phyloP scores from a whole-genome alignment of 129 eudicot species.

The Flaveria bidentis region DNA sequence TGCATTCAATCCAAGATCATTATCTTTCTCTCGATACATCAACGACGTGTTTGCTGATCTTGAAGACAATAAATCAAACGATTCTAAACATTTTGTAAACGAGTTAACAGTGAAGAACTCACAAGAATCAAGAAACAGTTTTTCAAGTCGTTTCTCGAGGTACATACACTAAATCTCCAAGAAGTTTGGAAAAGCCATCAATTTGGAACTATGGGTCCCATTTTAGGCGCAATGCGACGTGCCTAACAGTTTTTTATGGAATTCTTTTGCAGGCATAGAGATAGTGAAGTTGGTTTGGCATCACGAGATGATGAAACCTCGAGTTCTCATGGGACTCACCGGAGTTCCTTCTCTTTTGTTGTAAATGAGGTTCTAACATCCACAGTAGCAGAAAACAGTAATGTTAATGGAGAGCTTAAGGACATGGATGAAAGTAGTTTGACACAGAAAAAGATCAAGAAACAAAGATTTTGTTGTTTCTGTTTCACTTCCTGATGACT shows the following conservation, averaged over 20 bases:
- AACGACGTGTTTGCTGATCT: constrained; percentile 24
- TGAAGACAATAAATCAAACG: constrained; percentile 34
- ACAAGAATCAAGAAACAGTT: constrained; percentile 49
- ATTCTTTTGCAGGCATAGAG: constrained; percentile 37
- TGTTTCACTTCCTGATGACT: constrained; percentile 35
- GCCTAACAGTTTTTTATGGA: neutral
- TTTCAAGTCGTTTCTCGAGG: constrained; percentile 51
- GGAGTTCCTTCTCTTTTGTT: constrained; percentile 7
- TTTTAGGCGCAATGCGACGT: neutral
- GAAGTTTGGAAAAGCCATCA: neutral
- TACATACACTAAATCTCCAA: constrained; percentile 12
- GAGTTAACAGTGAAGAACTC: constrained; percentile 27
- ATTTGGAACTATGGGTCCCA: neutral
- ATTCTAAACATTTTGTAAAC: constrained; percentile 34
- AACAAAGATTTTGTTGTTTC: constrained; percentile 53
- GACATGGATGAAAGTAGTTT: constrained; percentile 17
- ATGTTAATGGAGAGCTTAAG: constrained; percentile 14
- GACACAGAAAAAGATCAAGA: constrained; percentile 36
- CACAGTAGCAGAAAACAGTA: constrained; percentile 27
- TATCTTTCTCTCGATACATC: constrained; percentile 22
- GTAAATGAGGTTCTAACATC: constrained; percentile 7
- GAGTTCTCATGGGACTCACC: neutral
- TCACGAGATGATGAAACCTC: constrained; percentile 5
- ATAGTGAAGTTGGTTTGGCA: constrained; percentile 2
- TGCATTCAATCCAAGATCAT: constrained; percentile 36